Conservation (phyloP, 2,329 filamentous ascomycete species). For the Pseudocercospora eumusae region DNA sequence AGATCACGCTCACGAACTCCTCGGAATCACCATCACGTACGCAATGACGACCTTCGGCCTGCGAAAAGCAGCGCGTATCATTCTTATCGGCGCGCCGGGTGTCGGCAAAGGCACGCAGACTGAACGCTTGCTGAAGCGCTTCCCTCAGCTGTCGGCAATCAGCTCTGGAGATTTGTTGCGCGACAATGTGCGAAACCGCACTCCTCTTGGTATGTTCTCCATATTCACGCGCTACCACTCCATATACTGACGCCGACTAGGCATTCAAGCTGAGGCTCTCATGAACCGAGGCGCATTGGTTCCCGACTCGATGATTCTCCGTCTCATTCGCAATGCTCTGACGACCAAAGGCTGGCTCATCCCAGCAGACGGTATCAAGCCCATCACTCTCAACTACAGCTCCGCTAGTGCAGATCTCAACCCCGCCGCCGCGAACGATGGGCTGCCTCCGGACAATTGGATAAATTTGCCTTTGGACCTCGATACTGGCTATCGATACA, state of each 20-base stretch:
- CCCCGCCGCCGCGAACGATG: constrained; percentile 26
- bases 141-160: constrained; percentile 85
- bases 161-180: constrained; percentile 91
- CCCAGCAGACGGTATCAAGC: constrained; percentile 44
- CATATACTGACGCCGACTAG: constrained; percentile 48
- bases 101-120: constrained; percentile 95
- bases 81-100: constrained; percentile 92
- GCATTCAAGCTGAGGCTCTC: constrained; percentile 83
- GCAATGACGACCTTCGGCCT: constrained; percentile 46
- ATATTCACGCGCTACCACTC: not conserved
- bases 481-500: constrained; percentile 48
- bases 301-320: constrained; percentile 85
- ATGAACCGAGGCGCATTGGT: constrained; percentile 91
- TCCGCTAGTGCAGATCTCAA: constrained; percentile 36
- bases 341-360: constrained; percentile 79
- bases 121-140: constrained; percentile 80
- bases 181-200: constrained; percentile 86
- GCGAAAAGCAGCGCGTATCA: constrained; percentile 75
- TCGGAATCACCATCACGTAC: constrained; percentile 2
- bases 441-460: constrained; percentile 38
- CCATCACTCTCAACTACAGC: constrained; percentile 47
- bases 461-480: constrained; percentile 42
- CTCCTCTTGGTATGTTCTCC: constrained; percentile 72
- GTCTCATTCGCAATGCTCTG: constrained; percentile 88
- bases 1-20: not conserved